phyloP scores from a whole-genome alignment of 164 flowering plant genomes.

The Hamamelis virginiana region DNA sequence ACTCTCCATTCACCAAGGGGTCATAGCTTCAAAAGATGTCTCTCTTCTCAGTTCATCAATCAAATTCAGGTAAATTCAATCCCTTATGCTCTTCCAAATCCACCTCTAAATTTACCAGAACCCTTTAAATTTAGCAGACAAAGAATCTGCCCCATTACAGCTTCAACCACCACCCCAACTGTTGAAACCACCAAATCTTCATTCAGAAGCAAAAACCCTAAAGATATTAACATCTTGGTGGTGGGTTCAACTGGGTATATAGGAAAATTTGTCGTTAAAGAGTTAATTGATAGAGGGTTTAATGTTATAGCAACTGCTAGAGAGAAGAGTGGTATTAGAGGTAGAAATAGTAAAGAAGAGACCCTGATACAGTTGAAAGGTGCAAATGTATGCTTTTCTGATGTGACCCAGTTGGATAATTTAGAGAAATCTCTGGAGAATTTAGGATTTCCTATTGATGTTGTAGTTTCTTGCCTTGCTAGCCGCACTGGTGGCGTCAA shows the following conservation, averaged over 20 bases:
- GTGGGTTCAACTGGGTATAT: constrained; percentile 97
- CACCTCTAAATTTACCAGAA: constrained; percentile 17
- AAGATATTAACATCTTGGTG: constrained; percentile 71
- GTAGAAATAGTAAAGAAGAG: constrained; percentile 58
- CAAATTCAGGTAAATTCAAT: constrained; percentile 38
- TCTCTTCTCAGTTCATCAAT: constrained; percentile 32
- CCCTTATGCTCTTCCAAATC: constrained; percentile 17
- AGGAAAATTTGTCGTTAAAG: constrained; percentile 82
- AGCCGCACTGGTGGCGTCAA: constrained; percentile 84
- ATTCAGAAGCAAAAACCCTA: constrained; percentile 60
- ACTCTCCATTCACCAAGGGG: constrained; percentile 26
- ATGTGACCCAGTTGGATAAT: constrained; percentile 58
- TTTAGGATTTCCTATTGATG: constrained; percentile 61
- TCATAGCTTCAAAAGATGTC: constrained; percentile 21
- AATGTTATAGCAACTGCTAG: constrained; percentile 83
- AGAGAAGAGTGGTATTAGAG: constrained; percentile 82
- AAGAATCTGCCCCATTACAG: constrained; percentile 24
- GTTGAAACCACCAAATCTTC: constrained; percentile 35
- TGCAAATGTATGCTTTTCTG: constrained; percentile 75
- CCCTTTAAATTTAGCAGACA: constrained; percentile 25
- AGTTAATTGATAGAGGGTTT: constrained; percentile 69
- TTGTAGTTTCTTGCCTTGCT: constrained; percentile 89
- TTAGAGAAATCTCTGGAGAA: constrained; percentile 51
- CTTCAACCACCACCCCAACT: constrained; percentile 33
- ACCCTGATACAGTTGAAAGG: constrained; percentile 59